phyloP scores from a whole-genome alignment of 1,139 yeast genomes.

The Protomyces pachydermus region DNA sequence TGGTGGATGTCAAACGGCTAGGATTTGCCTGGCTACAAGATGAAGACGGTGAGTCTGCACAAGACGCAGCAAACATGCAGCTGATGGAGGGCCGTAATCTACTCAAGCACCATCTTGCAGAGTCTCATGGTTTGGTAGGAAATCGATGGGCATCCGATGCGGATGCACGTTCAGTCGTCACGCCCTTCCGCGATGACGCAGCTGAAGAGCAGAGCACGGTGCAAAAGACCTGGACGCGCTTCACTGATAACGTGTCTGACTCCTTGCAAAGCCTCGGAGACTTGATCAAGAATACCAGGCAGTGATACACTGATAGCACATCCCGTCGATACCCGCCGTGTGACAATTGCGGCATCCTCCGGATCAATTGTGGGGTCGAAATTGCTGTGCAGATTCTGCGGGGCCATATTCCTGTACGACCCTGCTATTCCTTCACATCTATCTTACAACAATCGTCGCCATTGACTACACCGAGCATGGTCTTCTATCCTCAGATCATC shows the following conservation, averaged over 20 bases:
- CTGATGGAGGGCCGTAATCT: background rate
- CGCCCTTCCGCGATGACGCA: background rate
- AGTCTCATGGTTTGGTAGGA: background rate
- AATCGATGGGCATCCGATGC: background rate
- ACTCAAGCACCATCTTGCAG: background rate
- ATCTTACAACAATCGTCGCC: too few species aligned
- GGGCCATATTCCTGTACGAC: background rate
- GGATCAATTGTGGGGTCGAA: background rate
- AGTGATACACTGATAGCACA: too few species aligned
- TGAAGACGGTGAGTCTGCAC: background rate
- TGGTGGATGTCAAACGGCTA: constrained; percentile 45
- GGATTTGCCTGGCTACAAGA: constrained; percentile 52
- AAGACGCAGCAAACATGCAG: background rate
- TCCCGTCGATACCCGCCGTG: too few species aligned
- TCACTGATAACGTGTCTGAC: background rate
- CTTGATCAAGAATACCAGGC: background rate
- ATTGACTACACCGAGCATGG: background rate
- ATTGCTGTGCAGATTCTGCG: background rate
- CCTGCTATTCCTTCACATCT: too few species aligned
- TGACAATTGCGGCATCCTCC: background rate
- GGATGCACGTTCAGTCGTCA: background rate
- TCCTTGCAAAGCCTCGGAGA: background rate
- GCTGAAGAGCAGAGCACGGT: background rate
- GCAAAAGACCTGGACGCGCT: background rate
- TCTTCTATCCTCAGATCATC: constrained; percentile 16